Conservation (phyloP, 495 filamentous ascomycete genomes). For the Friedmanniomyces endolithicus region DNA sequence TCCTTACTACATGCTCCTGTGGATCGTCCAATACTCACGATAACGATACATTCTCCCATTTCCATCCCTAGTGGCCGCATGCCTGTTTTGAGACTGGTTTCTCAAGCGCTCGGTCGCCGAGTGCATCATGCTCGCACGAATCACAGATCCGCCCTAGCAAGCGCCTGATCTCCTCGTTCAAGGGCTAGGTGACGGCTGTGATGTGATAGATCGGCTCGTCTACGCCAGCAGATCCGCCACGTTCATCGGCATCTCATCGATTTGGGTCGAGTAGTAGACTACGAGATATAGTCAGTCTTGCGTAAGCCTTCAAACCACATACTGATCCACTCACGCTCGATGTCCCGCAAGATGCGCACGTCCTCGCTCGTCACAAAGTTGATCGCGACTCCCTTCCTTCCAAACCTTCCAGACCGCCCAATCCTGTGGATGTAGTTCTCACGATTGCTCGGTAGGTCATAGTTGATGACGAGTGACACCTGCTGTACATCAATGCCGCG, state of each 20-base stretch:
- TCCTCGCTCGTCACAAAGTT: slow-evolving; percentile 98
- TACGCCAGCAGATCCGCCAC: slow-evolving; percentile 31
- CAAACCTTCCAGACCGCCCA: slow-evolving; percentile 89
- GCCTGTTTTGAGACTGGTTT: not conserved
- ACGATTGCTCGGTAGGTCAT: slow-evolving; percentile 94
- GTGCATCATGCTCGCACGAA: not conserved
- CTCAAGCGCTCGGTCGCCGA: not conserved
- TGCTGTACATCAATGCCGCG: slow-evolving; percentile 99
- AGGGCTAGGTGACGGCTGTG: not conserved
- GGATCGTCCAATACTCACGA: not conserved
- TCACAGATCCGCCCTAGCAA: not conserved
- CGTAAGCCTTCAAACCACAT: not conserved
- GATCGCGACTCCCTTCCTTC: slow-evolving; percentile 97
- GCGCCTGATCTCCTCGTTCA: not conserved
- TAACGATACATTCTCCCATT: slow-evolving; percentile 4
- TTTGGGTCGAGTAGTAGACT: slow-evolving; percentile 95
- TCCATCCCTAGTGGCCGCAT: slow-evolving; percentile 13
- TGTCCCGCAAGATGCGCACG: slow-evolving; percentile 93
- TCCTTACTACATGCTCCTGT: no score
- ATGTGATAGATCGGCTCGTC: not conserved
- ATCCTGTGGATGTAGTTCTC: slow-evolving; percentile 99
- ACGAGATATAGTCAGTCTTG: slow-evolving; percentile 26
- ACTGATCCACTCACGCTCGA: slow-evolving; percentile 51
- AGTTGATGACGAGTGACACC: slow-evolving; percentile 98
- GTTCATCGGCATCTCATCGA: slow-evolving; percentile 99